Base-by-base conservation (phyloP, 805 yeast genomes). In the Komagataella kurtzmanii region DNA sequence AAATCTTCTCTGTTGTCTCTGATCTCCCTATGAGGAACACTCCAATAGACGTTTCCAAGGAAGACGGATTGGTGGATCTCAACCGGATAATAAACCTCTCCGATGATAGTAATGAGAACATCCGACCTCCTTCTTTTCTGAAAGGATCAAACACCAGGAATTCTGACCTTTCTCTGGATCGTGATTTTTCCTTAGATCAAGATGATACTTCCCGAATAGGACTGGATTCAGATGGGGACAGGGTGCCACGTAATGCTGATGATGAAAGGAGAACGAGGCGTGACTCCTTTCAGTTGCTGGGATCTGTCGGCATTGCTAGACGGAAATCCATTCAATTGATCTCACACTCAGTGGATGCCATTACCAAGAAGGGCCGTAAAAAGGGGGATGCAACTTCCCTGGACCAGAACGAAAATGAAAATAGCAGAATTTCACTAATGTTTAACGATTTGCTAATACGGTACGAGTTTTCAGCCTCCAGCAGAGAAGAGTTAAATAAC, bases 401-500 rank as follows among this genome's bases (percentile, higher is more conserved):
- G 14, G 40, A 8, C 8, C 8, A 30, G 1, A 30, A 30, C 14
- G 40, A 30, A 30, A 30, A 5, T 8, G 40, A 30, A 30, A 14
- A 30, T 10, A 14, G 14, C 12, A 30, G 5, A 14, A 75, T 86
- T 10, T 88, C 85, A 57, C 71, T 73, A 53, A 67, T 82, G 75
- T 86, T 84, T 60, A 73, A 79, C 53, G 85, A 80, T 51, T 70
- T 86, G 54, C 80, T 86, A 85, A 81, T 77, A 50, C 78, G 79
- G 58, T 76, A 93, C 57, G 88, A 85, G 62, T 80, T 83, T 65
- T 77, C 90, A 0, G 74, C 76, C 7, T 76, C 76, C 48, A 89
- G 88, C n/a, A 80, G 81, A 56, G 76, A 73, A 54, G 88, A 83
- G 58, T 78, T 87, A 81, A 70, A 77, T 57, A 74, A 73, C 55